Evolutionary conservation across 2,329 filamentous ascomycete genomes (phyloP).

Genomic region (Colletotrichum paranaense): DNA sequence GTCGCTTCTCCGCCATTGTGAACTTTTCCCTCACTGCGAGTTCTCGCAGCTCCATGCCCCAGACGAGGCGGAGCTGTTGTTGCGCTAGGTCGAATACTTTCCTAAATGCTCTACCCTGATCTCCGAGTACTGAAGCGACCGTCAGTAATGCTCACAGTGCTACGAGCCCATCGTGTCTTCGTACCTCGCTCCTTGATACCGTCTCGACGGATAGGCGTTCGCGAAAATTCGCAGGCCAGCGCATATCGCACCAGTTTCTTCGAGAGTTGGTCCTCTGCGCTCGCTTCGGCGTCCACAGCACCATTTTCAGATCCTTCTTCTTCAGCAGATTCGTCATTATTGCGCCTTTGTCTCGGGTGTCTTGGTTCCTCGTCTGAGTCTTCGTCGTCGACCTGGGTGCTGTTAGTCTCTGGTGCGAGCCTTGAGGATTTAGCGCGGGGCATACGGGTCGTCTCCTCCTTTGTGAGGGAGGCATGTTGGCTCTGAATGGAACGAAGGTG

Average conservation of each 20-base stretch:
- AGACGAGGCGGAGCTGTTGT: conserved; percentile 73
- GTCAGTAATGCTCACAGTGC: background rate
- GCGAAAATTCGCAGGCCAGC: conserved; percentile 73
- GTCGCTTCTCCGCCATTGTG: conserved; percentile 80
- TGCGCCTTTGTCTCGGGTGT: conserved; percentile 46
- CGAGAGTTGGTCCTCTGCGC: conserved; percentile 62
- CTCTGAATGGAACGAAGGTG: too few species aligned
- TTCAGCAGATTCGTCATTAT: conserved; percentile 44
- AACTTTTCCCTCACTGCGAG: conserved; percentile 84
- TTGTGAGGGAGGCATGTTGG: conserved; percentile 45
- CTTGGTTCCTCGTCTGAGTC: conserved; percentile 46
- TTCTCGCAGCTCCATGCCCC: conserved; percentile 94
- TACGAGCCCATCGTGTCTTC: conserved; percentile 2
- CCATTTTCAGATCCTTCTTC: conserved; percentile 50
- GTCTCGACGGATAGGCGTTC: conserved; percentile 68
- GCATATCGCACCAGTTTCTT: conserved; percentile 78
- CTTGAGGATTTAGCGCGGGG: background rate
- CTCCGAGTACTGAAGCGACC: conserved; percentile 72
- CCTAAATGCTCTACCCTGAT: conserved; percentile 78
- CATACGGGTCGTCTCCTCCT: conserved; percentile 48
- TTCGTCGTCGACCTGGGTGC: conserved; percentile 42
- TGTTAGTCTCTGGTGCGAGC: background rate
- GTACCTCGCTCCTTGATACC: conserved; percentile 73
- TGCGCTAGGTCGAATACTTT: conserved; percentile 83
- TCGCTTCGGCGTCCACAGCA: conserved; percentile 46